Conservation (phyloP, 2,329 filamentous ascomycete genomes). For the Seiridium cupressi region DNA sequence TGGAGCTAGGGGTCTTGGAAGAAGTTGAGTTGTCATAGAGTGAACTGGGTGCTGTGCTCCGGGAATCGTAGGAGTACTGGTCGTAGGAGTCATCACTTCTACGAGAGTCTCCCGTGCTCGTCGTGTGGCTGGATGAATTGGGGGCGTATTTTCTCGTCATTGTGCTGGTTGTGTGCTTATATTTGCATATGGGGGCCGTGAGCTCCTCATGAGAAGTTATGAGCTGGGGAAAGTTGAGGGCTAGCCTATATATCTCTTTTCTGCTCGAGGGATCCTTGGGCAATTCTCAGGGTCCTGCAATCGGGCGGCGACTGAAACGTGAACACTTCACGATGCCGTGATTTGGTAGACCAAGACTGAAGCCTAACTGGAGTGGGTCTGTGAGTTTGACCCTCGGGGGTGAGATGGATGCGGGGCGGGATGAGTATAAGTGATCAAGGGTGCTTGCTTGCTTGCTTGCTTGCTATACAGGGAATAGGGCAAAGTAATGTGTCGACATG, state of each 20-base stretch:
- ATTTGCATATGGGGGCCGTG: neutral
- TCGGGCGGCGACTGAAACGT: conserved; percentile 18
- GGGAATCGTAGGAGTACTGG: conserved; percentile 42
- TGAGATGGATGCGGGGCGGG: neutral
- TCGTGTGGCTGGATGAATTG: conserved; percentile 30
- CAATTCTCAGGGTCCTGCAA: conserved; percentile 22
- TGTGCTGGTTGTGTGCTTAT: conserved; percentile 24
- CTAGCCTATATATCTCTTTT: neutral
- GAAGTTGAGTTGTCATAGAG: conserved; percentile 39
- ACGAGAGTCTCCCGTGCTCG: conserved; percentile 37
- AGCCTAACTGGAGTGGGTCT: conserved; percentile 24
- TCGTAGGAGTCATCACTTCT: conserved; percentile 44
- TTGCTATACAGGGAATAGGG: neutral
- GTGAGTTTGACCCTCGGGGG: conserved; percentile 7
- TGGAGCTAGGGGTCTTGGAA: conserved; percentile 28
- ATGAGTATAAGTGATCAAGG: neutral
- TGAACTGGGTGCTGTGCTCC: conserved; percentile 47
- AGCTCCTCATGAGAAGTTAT: neutral
- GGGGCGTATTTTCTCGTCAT: conserved; percentile 32
- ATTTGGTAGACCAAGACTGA: conserved; percentile 23
- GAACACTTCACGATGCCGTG: conserved; percentile 19
- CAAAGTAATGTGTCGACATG: conserved; percentile 6
- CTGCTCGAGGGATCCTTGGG: neutral
- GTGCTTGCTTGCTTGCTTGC: neutral
- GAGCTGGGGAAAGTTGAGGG: neutral